Percentiles rank a stretch among this genome's conserved stretches.
phyloP scores from a whole-genome alignment of 2,329 filamentous ascomycete genomes.

The Stenocarpella maydis region DNA sequence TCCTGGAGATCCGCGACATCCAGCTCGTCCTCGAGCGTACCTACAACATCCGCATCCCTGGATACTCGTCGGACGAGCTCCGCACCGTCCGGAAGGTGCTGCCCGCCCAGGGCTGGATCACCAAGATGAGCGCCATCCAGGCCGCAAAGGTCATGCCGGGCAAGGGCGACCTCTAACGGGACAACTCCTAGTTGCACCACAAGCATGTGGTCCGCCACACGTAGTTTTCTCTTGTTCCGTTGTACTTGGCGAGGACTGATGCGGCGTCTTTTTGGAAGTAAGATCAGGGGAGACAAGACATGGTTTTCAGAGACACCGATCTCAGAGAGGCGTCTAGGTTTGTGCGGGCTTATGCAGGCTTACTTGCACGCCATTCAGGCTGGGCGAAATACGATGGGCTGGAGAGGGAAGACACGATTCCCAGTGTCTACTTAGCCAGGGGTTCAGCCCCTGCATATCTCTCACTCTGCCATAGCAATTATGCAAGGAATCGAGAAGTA shows the following conservation, averaged over 20 bases:
- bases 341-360: neutral
- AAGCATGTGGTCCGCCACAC: neutral
- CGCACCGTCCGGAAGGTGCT: slow-evolving; percentile 94
- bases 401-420: neutral
- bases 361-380: neutral
- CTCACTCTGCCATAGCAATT: neutral
- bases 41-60: slow-evolving; percentile 92
- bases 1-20: slow-evolving; percentile 87
- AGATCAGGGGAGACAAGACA: neutral
- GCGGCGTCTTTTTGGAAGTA: slow-evolving; percentile 1
- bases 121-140: slow-evolving; percentile 96
- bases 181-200: neutral
- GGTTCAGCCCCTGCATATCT: neutral
- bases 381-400: neutral
- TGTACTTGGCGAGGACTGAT: neutral
- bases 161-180: slow-evolving; percentile 53
- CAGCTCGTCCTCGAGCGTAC: slow-evolving; percentile 84
- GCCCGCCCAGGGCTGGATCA: slow-evolving; percentile 87
- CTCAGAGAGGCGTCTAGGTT: slow-evolving; percentile 14
- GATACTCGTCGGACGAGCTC: slow-evolving; percentile 93
- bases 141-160: slow-evolving; percentile 84
- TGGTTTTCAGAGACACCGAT: neutral
- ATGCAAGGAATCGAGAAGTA: neutral
- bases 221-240: neutral
- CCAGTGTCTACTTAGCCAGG: neutral